Percentiles rank a stretch among this genome's conserved stretches.
phyloP scores from a whole-genome alignment of 73 alveolate species.

The Tetrahymena elliotti region DNA sequence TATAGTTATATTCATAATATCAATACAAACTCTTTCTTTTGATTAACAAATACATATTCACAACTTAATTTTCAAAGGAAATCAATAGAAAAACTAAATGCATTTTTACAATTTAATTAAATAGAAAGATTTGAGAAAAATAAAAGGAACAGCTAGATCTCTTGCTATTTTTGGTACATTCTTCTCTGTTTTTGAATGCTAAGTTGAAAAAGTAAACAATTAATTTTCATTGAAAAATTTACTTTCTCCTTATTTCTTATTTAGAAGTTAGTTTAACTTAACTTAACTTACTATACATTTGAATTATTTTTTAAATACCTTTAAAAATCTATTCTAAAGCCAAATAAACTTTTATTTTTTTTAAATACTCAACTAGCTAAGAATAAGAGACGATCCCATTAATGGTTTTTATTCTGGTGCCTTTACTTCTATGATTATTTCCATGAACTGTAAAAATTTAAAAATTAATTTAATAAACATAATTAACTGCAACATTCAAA shows the following conservation, averaged over 20 bases:
- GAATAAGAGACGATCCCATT: conserved; percentile 18
- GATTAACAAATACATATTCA: too few relatives aligned
- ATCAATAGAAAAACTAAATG: background rate
- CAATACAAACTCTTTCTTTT: too few relatives aligned
- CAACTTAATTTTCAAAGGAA: too few relatives aligned
- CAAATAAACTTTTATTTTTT: too few relatives aligned
- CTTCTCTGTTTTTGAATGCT: conserved; percentile 32
- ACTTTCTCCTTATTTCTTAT: background rate
- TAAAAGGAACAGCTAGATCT: conserved; percentile 16
- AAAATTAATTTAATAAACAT: too few relatives aligned
- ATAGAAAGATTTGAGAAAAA: conserved; percentile 17
- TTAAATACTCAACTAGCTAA: background rate
- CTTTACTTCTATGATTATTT: conserved; percentile 22
- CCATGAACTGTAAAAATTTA: background rate
- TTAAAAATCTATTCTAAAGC: too few relatives aligned
- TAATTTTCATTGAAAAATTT: background rate
- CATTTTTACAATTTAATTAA: conserved; percentile 6
- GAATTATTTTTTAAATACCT: background rate
- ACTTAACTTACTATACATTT: background rate
- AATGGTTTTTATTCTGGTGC: conserved; percentile 16
- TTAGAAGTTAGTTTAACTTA: too few relatives aligned
- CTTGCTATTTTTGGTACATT: conserved; percentile 34
- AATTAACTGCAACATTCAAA: background rate
- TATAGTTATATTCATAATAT: background rate
- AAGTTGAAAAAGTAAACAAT: conserved; percentile 19